These are phyloP conservation scores for Wilhelminamyces savonicus DNA, from an alignment of 805 yeast species.

Conservation along the genomic window DNA sequence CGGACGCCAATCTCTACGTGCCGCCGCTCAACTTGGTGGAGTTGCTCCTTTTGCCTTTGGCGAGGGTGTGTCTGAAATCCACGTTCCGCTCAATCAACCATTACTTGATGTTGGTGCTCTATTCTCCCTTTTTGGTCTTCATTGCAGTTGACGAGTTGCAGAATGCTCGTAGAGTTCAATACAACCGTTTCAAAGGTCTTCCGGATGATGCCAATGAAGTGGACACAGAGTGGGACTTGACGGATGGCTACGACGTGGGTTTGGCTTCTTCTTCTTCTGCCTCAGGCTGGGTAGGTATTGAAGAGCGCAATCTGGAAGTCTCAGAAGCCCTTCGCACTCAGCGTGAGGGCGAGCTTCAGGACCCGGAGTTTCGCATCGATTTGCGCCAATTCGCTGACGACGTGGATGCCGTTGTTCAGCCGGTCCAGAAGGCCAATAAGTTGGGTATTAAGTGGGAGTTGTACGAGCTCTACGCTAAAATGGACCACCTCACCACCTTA, in stretches of 20 bases:
- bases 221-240: constrained; percentile 77
- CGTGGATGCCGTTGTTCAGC: constrained; percentile 49
- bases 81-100: constrained; percentile 39
- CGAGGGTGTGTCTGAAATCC: constrained; percentile 27
- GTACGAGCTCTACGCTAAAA: constrained; percentile 46
- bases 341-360: constrained; percentile 57
- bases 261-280: constrained; percentile 9
- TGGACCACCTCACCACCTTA: constrained; percentile 39
- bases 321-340: constrained; percentile 40
- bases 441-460: constrained; percentile 61
- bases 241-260: constrained; percentile 59
- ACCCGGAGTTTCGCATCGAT: constrained; percentile 59
- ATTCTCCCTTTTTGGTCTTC: constrained; percentile 58
- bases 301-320: constrained; percentile 33
- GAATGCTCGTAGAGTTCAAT: constrained; percentile 62
- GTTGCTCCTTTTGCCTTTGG: constrained; percentile 28
- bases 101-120: constrained; percentile 55
- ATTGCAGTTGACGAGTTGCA: constrained; percentile 61
- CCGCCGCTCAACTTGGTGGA: constrained; percentile 83
- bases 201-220: constrained; percentile 76
- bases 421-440: constrained; percentile 48
- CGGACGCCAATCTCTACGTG: constrained; percentile 77
- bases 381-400: constrained; percentile 43
- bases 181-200: constrained; percentile 56
- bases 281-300: constrained; percentile 30